Evolutionary conservation across 164 flowering plant species (phyloP).

Genomic region (Saururus chinensis): DNA sequence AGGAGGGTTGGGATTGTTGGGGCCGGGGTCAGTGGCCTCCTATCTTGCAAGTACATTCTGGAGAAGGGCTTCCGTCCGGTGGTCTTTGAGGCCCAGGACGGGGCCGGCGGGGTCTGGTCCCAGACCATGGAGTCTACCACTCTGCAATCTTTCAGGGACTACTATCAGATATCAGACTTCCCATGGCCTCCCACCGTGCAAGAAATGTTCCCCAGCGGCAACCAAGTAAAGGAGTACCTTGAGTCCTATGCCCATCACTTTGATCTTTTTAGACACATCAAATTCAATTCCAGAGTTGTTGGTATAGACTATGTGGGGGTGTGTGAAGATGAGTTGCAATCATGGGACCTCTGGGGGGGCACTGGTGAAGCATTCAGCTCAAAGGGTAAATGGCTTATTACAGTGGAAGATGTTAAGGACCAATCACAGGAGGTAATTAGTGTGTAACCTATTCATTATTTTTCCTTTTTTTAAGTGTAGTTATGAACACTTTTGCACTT

Average conservation of each 20-base stretch:
- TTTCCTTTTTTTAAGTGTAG: no score
- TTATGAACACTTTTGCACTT: no score
- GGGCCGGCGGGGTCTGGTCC: constrained; percentile 29
- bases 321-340: constrained; percentile 16
- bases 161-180: constrained; percentile 53
- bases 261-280: constrained; percentile 20
- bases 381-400: constrained; percentile 25
- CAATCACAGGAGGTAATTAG: constrained; percentile 14
- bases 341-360: constrained; percentile 34
- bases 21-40: constrained; percentile 62
- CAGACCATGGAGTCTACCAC: constrained; percentile 35
- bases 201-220: constrained; percentile 27
- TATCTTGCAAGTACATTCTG: constrained; percentile 48
- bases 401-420: constrained; percentile 17
- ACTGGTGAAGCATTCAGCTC: constrained; percentile 25
- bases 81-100: constrained; percentile 20
- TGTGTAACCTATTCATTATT: no score
- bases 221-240: constrained; percentile 41
- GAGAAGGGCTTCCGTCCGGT: constrained; percentile 40
- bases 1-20: constrained; percentile 47
- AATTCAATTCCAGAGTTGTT: constrained; percentile 26
- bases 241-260: constrained; percentile 32
- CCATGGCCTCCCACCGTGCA: constrained; percentile 49
- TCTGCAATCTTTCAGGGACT: constrained; percentile 40
- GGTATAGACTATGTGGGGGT: constrained; percentile 25